Conservation (phyloP, 2,329 filamentous ascomycete genomes). For the Colletotrichum trifolii region DNA sequence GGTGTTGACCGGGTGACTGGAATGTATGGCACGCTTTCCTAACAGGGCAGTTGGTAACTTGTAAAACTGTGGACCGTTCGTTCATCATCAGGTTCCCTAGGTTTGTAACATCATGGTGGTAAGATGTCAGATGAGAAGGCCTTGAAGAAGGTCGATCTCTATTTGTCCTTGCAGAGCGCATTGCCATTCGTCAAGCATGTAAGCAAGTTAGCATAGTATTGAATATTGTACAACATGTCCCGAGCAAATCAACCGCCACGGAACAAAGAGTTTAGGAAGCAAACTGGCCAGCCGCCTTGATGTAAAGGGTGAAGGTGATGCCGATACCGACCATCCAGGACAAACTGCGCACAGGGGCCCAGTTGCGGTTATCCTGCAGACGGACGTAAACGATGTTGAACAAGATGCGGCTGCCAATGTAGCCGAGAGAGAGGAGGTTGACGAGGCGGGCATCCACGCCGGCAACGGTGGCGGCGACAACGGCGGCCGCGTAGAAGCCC, state of each 20-base stretch:
- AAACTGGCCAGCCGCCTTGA: conserved; percentile 52
- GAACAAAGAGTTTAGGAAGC: conserved; percentile 8
- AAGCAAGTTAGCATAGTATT: background rate
- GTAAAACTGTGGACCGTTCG: no score
- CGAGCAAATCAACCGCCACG: background rate
- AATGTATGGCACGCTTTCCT: no score
- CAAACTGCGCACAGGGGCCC: conserved; percentile 51
- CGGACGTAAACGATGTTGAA: conserved; percentile 58
- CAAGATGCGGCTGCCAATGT: conserved; percentile 51
- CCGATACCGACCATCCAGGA: conserved; percentile 50
- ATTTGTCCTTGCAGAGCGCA: no score
- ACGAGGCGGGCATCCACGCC: conserved; percentile 49
- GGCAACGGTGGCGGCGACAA: conserved; percentile 59
- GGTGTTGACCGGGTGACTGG: no score
- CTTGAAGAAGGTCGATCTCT: no score
- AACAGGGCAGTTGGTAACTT: no score
- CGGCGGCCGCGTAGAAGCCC: conserved; percentile 53
- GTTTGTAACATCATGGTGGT: no score
- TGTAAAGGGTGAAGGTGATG: conserved; percentile 50
- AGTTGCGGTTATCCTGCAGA: conserved; percentile 53
- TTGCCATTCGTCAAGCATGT: no score
- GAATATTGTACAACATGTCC: background rate
- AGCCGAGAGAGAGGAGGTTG: conserved; percentile 53
- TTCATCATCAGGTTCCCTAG: no score
- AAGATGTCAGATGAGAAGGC: no score